phyloP scores from a whole-genome alignment of 2,329 filamentous ascomycete species.

The Verticillium isaacii region DNA sequence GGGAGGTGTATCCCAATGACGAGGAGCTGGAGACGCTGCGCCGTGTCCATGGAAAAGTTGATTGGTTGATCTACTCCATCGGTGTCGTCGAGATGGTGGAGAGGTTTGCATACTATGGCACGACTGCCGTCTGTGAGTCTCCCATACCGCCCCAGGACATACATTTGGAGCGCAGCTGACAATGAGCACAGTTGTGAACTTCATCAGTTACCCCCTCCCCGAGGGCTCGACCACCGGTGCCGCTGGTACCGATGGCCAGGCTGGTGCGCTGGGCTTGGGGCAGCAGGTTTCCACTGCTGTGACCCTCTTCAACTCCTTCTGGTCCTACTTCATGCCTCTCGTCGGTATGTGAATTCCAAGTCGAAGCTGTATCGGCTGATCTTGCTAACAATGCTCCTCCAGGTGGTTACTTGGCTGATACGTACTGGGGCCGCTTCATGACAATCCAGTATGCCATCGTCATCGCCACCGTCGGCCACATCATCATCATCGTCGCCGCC shows the following conservation, averaged over 20 bases:
- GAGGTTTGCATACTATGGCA: conserved; percentile 62
- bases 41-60: conserved; percentile 48
- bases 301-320: conserved; percentile 12
- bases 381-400: not conserved
- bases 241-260: conserved; percentile 19
- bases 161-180: not conserved
- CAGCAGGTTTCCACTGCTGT: conserved; percentile 10
- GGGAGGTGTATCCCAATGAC: conserved; percentile 43
- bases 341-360: not conserved
- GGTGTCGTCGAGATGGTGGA: conserved; percentile 62
- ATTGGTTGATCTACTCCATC: conserved; percentile 52
- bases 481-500: conserved; percentile 62
- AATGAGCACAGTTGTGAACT: conserved; percentile 42
- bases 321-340: conserved; percentile 21
- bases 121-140: conserved; percentile 53
- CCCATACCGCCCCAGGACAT: conserved; percentile 17
- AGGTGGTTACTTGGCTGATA: conserved; percentile 57
- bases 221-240: conserved; percentile 45
- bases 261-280: conserved; percentile 14
- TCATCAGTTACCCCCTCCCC: conserved; percentile 54
- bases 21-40: conserved; percentile 47
- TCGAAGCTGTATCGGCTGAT: not conserved
- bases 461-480: conserved; percentile 62
- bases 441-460: conserved; percentile 66
- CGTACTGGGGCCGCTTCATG: conserved; percentile 64